These are phyloP conservation scores for Dactylellina haptotyla DNA, from an alignment of 2,329 filamentous ascomycete species.

Conservation along the genomic window DNA sequence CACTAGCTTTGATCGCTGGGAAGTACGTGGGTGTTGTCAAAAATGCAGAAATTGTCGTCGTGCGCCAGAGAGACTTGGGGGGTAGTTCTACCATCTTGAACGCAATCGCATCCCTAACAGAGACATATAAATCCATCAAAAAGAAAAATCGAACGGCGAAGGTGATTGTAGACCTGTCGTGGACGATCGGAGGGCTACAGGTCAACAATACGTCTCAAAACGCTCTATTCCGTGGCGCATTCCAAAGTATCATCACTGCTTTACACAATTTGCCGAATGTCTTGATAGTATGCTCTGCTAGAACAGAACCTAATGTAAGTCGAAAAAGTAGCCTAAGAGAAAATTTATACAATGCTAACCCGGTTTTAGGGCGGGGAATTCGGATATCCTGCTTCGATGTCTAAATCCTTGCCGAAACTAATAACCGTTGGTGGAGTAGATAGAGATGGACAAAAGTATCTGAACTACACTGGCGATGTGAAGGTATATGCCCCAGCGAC, in stretches of 20 bases:
- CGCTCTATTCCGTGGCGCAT: neutral
- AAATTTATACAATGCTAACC: neutral
- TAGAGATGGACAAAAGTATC: neutral
- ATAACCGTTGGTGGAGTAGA: slow-evolving; percentile 29
- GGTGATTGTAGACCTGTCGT: slow-evolving; percentile 18
- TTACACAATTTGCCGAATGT: slow-evolving; percentile 34
- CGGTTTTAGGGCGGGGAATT: neutral
- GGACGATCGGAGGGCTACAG: neutral
- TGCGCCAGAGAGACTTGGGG: slow-evolving; percentile 10
- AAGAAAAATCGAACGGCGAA: neutral
- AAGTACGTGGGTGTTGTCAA: slow-evolving; percentile 24
- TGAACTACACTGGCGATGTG: neutral
- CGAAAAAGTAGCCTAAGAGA: neutral
- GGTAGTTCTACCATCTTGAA: slow-evolving; percentile 23
- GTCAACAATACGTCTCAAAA: neutral
- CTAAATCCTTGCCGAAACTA: slow-evolving; percentile 6
- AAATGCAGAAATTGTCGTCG: slow-evolving; percentile 35
- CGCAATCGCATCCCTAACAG: neutral
- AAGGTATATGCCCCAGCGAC: slow-evolving; percentile 14
- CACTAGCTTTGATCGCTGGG: slow-evolving; percentile 18
- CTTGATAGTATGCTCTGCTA: neutral
- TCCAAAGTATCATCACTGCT: neutral
- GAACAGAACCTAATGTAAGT: neutral
- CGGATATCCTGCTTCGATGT: neutral
- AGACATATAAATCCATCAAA: slow-evolving; percentile 18